Evolutionary conservation across 495 filamentous ascomycete genomes (phyloP).

Genomic region (Pyrenula aspistea): DNA sequence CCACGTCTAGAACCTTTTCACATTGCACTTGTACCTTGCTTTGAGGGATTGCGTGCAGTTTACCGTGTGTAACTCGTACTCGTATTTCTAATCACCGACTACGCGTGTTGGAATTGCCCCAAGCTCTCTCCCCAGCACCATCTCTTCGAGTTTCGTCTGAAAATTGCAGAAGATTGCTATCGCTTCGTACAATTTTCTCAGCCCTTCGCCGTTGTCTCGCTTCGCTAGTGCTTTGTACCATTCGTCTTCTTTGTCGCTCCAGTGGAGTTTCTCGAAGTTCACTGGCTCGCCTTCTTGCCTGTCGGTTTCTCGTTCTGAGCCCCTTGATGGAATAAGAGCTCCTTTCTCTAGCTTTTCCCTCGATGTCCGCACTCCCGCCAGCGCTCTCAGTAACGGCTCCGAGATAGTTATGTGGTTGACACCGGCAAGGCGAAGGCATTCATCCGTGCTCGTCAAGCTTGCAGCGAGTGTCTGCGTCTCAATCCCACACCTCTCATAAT

Average conservation of each 20-base stretch:
- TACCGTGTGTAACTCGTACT: no score
- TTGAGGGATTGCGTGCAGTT: no score
- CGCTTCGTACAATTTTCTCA: conserved; percentile 39
- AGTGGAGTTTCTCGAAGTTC: conserved; percentile 11
- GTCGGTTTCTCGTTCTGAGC: no score
- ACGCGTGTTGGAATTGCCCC: not conserved
- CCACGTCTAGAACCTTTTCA: no score
- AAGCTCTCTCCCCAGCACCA: conserved; percentile 17
- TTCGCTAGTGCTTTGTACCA: conserved; percentile 39
- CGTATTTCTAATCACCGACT: not conserved
- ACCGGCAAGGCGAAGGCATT: conserved; percentile 46
- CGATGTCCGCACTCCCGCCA: conserved; percentile 26
- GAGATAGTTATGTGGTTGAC: conserved; percentile 45
- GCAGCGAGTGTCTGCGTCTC: conserved; percentile 43
- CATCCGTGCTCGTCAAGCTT: conserved; percentile 40
- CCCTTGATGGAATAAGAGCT: conserved; percentile 24
- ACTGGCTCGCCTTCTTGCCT: conserved; percentile 4
- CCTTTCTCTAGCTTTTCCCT: conserved; percentile 14
- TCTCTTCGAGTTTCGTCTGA: conserved; percentile 40
- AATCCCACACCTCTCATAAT: conserved; percentile 28
- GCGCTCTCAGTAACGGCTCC: conserved; percentile 32
- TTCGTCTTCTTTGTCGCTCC: conserved; percentile 26
- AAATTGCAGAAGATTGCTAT: conserved; percentile 50
- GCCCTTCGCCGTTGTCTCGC: conserved; percentile 32
- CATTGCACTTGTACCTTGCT: no score